Percentiles rank a stretch among this genome's conserved stretches.
Evolutionary conservation across 768 basidiomycete genomes (phyloP).

Genomic region (Mycena maculata): DNA sequence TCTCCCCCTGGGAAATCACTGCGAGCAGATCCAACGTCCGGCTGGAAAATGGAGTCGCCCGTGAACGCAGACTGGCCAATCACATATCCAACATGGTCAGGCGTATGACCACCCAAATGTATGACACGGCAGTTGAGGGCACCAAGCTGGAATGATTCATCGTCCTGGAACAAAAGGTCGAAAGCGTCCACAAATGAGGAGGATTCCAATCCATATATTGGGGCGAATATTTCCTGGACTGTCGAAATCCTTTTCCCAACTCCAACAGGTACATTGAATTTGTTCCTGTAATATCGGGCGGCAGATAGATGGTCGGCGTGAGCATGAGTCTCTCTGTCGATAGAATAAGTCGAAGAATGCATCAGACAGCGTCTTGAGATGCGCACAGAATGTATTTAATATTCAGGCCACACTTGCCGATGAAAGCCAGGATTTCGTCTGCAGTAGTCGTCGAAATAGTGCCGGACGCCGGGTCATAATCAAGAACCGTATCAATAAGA

Average conservation of each 20-base stretch:
- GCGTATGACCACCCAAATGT: conserved; percentile 53
- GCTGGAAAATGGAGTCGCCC: conserved; percentile 55
- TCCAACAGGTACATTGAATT: conserved; percentile 45
- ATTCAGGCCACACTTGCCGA: conserved; percentile 42
- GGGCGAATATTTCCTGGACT: conserved; percentile 49
- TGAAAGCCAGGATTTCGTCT: conserved; percentile 46
- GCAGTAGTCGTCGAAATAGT: conserved; percentile 46
- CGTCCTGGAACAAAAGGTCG: conserved; percentile 49
- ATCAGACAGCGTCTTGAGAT: neutral
- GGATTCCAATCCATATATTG: conserved; percentile 45
- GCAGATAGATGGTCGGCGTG: conserved; percentile 54
- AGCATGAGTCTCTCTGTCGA: conserved; percentile 49
- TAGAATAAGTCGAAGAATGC: neutral
- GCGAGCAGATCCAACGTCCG: conserved; percentile 52
- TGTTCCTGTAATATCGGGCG: conserved; percentile 47
- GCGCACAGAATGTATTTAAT: conserved; percentile 49
- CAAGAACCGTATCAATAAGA: conserved; percentile 50
- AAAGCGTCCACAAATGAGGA: conserved; percentile 42
- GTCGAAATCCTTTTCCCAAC: conserved; percentile 49
- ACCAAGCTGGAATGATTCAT: conserved; percentile 48
- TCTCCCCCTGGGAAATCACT: conserved; percentile 54
- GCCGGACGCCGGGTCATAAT: conserved; percentile 48
- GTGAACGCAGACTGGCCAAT: conserved; percentile 51
- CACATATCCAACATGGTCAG: conserved; percentile 51
- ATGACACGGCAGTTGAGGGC: conserved; percentile 44